Evolutionary conservation across 345 rosid species (phyloP).

Genomic region (Eucalyptus coolabah): DNA sequence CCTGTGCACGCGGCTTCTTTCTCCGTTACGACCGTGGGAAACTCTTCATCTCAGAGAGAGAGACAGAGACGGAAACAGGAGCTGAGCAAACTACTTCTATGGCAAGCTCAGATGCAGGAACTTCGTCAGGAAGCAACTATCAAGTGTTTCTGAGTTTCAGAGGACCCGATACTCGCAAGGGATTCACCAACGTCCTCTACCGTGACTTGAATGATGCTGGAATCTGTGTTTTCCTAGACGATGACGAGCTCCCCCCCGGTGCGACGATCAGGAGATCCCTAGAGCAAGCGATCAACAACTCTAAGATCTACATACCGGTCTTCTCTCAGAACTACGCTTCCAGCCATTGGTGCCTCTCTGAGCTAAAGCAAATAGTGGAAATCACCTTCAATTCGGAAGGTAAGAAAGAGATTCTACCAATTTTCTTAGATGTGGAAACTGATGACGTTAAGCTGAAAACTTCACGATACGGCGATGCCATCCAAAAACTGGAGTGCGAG

Average conservation of each 20-base stretch:
- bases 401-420: fast-evolving
- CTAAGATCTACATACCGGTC: fast-evolving
- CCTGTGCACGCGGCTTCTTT: too few relatives aligned
- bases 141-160: neutral
- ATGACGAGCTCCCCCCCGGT: fast-evolving
- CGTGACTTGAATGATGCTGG: fast-evolving
- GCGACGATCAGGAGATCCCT: fast-evolving
- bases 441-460: neutral
- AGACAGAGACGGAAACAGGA: too few relatives aligned
- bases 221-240: fast-evolving
- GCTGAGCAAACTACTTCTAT: neutral
- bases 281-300: fast-evolving
- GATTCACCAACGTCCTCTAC: fast-evolving
- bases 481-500: fast-evolving
- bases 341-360: fast-evolving
- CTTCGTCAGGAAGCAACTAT: fast-evolving
- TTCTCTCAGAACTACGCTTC: neutral
- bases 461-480: fast-evolving
- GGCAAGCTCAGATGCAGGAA: fast-evolving
- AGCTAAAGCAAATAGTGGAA: fast-evolving
- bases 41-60: too few relatives aligned
- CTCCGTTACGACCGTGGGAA: too few relatives aligned
- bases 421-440: fast-evolving
- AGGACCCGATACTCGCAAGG: neutral
- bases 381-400: fast-evolving